These are phyloP conservation scores for Sporothrix humicola DNA, from an alignment of 2,329 filamentous ascomycete species.

Conservation along the genomic window DNA sequence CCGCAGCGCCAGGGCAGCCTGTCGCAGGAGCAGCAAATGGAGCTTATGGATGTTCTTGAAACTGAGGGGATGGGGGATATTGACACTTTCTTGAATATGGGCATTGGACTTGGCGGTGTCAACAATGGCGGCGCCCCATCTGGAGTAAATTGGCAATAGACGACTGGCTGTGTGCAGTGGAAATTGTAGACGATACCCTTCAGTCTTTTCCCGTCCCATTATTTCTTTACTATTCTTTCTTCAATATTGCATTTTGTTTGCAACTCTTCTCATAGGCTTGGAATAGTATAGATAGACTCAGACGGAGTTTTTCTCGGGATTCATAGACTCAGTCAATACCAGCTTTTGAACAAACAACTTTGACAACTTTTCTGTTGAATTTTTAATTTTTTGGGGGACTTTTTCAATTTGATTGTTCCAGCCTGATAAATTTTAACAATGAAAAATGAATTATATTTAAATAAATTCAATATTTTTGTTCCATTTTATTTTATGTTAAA, in stretches of 20 bases:
- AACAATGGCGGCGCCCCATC: slow-evolving; percentile 3
- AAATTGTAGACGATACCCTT: too few species aligned
- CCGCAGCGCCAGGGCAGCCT: slow-evolving; percentile 69
- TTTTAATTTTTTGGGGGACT: not conserved
- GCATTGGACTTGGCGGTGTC: slow-evolving; percentile 42
- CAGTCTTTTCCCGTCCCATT: not conserved
- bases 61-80: slow-evolving; percentile 69
- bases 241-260: not conserved
- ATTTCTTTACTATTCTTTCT: not conserved
- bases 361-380: not conserved
- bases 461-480: not conserved
- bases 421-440: not conserved
- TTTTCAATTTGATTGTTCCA: not conserved
- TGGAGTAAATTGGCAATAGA: slow-evolving; percentile 13
- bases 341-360: too few species aligned
- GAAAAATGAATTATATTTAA: not conserved
- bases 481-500: too few species aligned
- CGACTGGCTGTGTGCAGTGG: not conserved
- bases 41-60: slow-evolving; percentile 82
- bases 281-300: not conserved
- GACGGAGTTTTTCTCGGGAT: not conserved
- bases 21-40: slow-evolving; percentile 79
- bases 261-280: not conserved
- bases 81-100: slow-evolving; percentile 61
- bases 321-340: not conserved